Base-by-base conservation (phyloP, 2,329 filamentous ascomycete genomes). In the Niveomyces coronatus region DNA sequence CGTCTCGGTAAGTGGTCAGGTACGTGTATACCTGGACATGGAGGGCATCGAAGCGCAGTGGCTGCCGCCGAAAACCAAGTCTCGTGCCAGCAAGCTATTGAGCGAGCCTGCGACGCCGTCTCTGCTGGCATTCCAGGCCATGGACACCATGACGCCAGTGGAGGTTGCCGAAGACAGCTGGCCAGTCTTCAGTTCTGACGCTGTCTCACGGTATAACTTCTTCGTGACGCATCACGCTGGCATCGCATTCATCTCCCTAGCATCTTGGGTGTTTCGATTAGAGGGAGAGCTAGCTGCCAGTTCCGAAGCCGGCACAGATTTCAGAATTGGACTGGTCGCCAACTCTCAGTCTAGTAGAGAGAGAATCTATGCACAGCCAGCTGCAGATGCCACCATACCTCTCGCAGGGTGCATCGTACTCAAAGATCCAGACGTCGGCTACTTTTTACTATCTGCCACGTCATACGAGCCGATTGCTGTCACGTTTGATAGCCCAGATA, bases 31-130 rank as follows among this genome's bases (percentile, higher is more conserved):
- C 47, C 61, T 81, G 10, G 76, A 81, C 47, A 48, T 76, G 3
- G 69, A 77, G 9, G 74, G 74, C 2, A 66, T 79, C 13, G 70
- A 80, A 51, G 76, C 76, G n/a, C 71, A 79, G 50, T 81, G 76
- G 76, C 58, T 81, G 15, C 74, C 74, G 1, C 71, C 73, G 6
- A 71, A 67, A 41, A 64, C 61, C 48, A 76, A 68, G 48, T 64
- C 63, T 1, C 71, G 62, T 47, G 44, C 62, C 26, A 55, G 58
- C n/a, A 58, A 61, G 9, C 52, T 66, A 9, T 45, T 58, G 14
- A 58, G 58, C 2, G 53, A 59, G 10, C 47, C 53, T 2, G 59
- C 64, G 0, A 52, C 63, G 3, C 70, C 71, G 3, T 63, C 67
- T 1, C 60, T 81, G 9, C 58, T 79, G 18, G 73, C 72, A 0